Conservation (phyloP, 2,329 filamentous ascomycete species). For the Pseudocercospora ulei region DNA sequence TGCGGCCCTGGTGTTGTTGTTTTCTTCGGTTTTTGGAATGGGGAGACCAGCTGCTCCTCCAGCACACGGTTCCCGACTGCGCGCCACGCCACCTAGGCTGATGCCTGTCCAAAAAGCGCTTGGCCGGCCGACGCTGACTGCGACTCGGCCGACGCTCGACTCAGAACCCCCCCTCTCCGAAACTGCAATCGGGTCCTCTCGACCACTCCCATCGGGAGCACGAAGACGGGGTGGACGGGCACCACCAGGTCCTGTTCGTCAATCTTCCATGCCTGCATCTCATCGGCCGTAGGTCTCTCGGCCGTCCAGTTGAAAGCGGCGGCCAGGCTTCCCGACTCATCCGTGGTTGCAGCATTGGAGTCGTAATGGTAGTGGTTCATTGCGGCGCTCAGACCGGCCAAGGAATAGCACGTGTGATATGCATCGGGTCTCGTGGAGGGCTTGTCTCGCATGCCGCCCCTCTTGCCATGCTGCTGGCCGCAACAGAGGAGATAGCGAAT, state of each 20-base stretch:
- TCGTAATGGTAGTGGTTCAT: slow-evolving; percentile 55
- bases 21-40: no score
- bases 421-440: slow-evolving; percentile 81
- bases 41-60: no score
- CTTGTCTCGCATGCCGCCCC: slow-evolving; percentile 85
- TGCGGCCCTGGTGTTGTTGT: no score
- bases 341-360: slow-evolving; percentile 16
- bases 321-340: slow-evolving; percentile 27
- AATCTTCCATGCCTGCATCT: slow-evolving; percentile 51
- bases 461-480: slow-evolving; percentile 59
- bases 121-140: no score
- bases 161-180: slow-evolving; percentile 20
- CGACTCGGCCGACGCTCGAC: background rate
- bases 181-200: slow-evolving; percentile 37
- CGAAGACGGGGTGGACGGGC: slow-evolving; percentile 73
- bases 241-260: slow-evolving; percentile 60
- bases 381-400: slow-evolving; percentile 72
- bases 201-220: slow-evolving; percentile 63
- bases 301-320: slow-evolving; percentile 42
- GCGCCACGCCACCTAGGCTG: no score
- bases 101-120: no score
- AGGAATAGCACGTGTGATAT: slow-evolving; percentile 88
- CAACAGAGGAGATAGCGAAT: slow-evolving; percentile 83
- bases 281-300: slow-evolving; percentile 42
- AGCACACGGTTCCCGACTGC: no score